A percentile compares a stretch with the other conserved stretches of the same genome.
phyloP scores from a whole-genome alignment of 306 rosid species.

The Cucurbita ficifolia region DNA sequence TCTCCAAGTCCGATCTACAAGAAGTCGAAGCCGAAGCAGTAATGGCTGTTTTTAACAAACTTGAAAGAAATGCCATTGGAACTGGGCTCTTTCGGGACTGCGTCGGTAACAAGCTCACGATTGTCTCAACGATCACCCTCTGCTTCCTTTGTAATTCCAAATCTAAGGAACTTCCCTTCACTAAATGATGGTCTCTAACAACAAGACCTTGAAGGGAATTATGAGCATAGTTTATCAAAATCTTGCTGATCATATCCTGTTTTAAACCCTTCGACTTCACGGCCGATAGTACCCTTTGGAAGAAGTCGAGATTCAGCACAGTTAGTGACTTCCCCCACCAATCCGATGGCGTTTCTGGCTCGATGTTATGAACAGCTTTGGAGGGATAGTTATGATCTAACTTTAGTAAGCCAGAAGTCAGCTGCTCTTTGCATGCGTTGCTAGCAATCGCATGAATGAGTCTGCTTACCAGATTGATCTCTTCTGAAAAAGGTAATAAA shows the following conservation, averaged over 20 bases:
- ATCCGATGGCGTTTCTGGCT: conserved; percentile 77
- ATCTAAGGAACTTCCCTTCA: conserved; percentile 48
- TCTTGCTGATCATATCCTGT: conserved; percentile 84
- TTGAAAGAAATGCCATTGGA: conserved; percentile 93
- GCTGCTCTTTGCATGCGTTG: conserved; percentile 91
- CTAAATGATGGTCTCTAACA: conserved; percentile 35
- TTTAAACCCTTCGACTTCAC: conserved; percentile 83
- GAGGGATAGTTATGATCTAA: conserved; percentile 67
- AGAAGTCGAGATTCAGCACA: conserved; percentile 61
- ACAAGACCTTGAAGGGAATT: conserved; percentile 70
- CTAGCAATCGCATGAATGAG: conserved; percentile 72
- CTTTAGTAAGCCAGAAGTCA: conserved; percentile 65
- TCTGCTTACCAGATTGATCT: conserved; percentile 54
- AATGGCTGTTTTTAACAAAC: conserved; percentile 77
- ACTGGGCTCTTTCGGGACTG: conserved; percentile 85
- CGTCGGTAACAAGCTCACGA: conserved; percentile 60
- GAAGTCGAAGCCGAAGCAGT: conserved; percentile 64
- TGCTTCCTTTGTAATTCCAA: conserved; percentile 72
- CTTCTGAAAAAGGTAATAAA: conserved; percentile 68
- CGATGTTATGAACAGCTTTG: conserved; percentile 29
- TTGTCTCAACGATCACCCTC: conserved; percentile 72
- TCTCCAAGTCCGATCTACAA: conserved; percentile 78
- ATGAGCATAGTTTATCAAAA: conserved; percentile 73
- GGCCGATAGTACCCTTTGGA: conserved; percentile 62
- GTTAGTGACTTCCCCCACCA: conserved; percentile 92